phyloP scores from a whole-genome alignment of 73 alveolate genomes.

The Tetrahymena borealis region DNA sequence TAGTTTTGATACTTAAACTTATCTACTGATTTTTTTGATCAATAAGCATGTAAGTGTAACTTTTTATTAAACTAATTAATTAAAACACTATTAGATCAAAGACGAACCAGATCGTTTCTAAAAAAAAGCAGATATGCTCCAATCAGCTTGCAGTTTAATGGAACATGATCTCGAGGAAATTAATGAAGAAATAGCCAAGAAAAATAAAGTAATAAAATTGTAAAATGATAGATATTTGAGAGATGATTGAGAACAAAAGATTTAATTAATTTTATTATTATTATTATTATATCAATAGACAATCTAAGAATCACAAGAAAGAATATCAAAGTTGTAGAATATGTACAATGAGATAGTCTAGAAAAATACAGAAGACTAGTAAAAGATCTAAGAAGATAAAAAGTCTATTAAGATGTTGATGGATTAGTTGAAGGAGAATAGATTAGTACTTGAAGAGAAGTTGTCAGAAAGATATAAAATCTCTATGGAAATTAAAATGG shows the following conservation, averaged over 20 bases:
- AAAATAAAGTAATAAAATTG: conserved; percentile 19
- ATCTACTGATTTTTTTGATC: neutral
- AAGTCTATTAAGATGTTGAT: neutral
- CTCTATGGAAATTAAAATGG: neutral
- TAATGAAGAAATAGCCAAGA: conserved; percentile 47
- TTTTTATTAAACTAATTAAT: neutral
- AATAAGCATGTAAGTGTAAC: neutral
- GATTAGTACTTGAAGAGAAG: neutral
- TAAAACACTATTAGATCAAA: conserved; percentile 50
- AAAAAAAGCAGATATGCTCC: conserved; percentile 61
- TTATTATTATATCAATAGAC: neutral
- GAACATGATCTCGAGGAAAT: conserved; percentile 45
- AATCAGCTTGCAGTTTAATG: conserved; percentile 50
- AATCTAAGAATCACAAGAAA: conserved; percentile 37
- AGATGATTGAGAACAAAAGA: conserved; percentile 6
- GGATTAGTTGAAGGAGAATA: neutral
- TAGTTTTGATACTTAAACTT: too few species aligned
- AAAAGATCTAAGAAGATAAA: neutral
- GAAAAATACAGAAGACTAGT: conserved; percentile 27
- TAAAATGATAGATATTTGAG: neutral
- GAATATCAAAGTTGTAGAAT: conserved; percentile 22
- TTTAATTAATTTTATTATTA: neutral
- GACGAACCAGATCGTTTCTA: conserved; percentile 68
- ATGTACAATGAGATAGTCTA: conserved; percentile 18
- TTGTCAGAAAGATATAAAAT: neutral